Percentiles rank a stretch among this genome's conserved stretches.
phyloP scores from a whole-genome alignment of 2,329 filamentous ascomycete genomes.

The Colletotrichum horii region DNA sequence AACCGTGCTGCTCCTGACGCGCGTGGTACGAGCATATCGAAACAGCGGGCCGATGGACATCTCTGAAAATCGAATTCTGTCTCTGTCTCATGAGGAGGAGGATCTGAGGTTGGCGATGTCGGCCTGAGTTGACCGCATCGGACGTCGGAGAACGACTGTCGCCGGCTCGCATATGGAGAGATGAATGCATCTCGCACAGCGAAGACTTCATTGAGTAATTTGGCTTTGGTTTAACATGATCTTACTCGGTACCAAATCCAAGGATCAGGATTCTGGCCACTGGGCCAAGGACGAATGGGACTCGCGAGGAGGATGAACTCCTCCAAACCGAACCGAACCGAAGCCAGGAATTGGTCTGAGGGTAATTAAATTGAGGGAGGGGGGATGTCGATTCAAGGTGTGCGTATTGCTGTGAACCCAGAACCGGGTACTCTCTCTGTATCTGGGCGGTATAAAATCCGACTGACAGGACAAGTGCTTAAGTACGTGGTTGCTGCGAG shows the following conservation, averaged over 20 bases:
- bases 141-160: not conserved
- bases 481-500: not conserved
- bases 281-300: not conserved
- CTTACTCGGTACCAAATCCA: not conserved
- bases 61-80: not conserved
- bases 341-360: not conserved
- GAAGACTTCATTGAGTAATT: not conserved
- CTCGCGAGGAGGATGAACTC: not conserved
- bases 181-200: not conserved
- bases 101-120: not conserved
- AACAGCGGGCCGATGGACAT: not conserved
- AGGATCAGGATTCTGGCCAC: not conserved
- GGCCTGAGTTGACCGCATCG: not conserved
- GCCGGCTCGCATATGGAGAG: not conserved
- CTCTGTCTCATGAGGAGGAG: not conserved
- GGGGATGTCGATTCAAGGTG: not conserved
- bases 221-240: not conserved
- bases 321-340: not conserved
- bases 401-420: not conserved
- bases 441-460: not conserved
- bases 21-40: not conserved
- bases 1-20: conserved; percentile 14
- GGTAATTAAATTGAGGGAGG: not conserved
- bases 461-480: not conserved
- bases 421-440: not conserved